A percentile compares a stretch with the other conserved stretches of the same genome.
Evolutionary conservation across 306 rosid genomes (phyloP).

Genomic region (Casuarina equisetifolia): DNA sequence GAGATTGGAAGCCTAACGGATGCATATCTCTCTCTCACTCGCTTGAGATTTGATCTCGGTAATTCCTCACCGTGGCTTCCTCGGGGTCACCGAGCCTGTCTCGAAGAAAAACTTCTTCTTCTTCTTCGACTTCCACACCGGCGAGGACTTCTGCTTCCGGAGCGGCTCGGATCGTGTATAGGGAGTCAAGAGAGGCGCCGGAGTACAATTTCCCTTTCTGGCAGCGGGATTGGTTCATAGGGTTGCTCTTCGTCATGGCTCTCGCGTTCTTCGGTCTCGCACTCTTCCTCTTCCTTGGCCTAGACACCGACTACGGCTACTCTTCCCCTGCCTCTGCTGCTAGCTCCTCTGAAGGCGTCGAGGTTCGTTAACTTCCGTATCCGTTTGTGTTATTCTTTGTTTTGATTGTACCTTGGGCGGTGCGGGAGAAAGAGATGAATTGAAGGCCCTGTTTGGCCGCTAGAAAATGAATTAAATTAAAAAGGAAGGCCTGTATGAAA

Average conservation of each 20-base stretch:
- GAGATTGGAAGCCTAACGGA: slow-evolving; percentile 15
- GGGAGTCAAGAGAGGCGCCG: slow-evolving; percentile 48
- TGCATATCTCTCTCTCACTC: background rate
- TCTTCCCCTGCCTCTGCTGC: slow-evolving; percentile 62
- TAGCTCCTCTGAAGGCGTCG: slow-evolving; percentile 80
- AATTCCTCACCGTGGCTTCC: slow-evolving; percentile 85
- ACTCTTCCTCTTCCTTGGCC: slow-evolving; percentile 65
- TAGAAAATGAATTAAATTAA: background rate
- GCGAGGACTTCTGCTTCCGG: slow-evolving; percentile 28
- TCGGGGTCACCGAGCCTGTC: slow-evolving; percentile 67
- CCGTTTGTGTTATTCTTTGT: background rate
- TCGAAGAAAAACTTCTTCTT: slow-evolving; percentile 76
- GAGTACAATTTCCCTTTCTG: slow-evolving; percentile 79
- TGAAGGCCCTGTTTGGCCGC: background rate
- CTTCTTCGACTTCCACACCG: slow-evolving; percentile 25
- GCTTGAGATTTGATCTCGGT: slow-evolving; percentile 22
- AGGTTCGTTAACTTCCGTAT: slow-evolving; percentile 41
- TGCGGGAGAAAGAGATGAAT: background rate
- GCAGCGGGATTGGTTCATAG: slow-evolving; percentile 91
- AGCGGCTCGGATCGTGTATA: slow-evolving; percentile 61
- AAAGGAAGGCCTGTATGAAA: background rate
- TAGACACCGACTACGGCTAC: slow-evolving; percentile 57
- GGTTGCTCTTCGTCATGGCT: slow-evolving; percentile 76
- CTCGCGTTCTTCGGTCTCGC: slow-evolving; percentile 74
- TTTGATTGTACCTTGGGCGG: background rate